These are phyloP conservation scores for Trematosphaeria pertusa DNA, from an alignment of 2,329 filamentous ascomycete species.

Conservation along the genomic window DNA sequence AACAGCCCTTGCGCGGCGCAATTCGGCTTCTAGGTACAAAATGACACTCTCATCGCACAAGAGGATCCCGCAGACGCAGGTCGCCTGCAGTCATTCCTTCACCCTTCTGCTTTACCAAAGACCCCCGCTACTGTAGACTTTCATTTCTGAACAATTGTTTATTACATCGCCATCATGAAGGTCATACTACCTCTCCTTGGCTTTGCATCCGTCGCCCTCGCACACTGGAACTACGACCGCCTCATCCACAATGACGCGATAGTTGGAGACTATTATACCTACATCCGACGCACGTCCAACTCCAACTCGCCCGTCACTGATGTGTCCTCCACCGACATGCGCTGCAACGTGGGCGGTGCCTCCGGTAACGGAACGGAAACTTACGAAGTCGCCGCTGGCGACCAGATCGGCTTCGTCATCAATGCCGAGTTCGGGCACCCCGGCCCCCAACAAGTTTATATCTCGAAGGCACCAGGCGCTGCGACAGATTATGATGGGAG, in stretches of 20 bases:
- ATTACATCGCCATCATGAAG: slow-evolving; percentile 15
- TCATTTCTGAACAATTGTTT: too few species aligned
- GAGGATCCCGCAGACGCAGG: too few species aligned
- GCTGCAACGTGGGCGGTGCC: slow-evolving; percentile 22
- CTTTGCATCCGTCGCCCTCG: slow-evolving; percentile 9
- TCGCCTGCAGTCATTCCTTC: background rate
- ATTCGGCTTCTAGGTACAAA: too few species aligned
- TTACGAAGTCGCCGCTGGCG: slow-evolving; percentile 38
- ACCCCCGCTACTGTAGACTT: too few species aligned
- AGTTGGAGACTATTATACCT: slow-evolving; percentile 19
- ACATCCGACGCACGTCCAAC: slow-evolving; percentile 21
- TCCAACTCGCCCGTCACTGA: slow-evolving; percentile 18
- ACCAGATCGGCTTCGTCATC: slow-evolving; percentile 55
- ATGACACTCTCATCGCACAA: too few species aligned
- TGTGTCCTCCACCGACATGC: slow-evolving; percentile 19
- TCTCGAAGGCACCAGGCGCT: slow-evolving; percentile 56
- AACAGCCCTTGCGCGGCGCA: too few species aligned
- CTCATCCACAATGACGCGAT: slow-evolving; percentile 25
- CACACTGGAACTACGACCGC: slow-evolving; percentile 29
- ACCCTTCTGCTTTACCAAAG: background rate
- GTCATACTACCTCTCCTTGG: slow-evolving; percentile 13
- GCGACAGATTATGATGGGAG: slow-evolving; percentile 71
- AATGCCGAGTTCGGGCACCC: slow-evolving; percentile 26
- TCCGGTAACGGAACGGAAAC: slow-evolving; percentile 10
- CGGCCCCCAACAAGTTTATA: slow-evolving; percentile 62